These are phyloP conservation scores for Lasiosphaeriaceae sp. DNA, from an alignment of 495 filamentous ascomycete species.

Conservation along the genomic window DNA sequence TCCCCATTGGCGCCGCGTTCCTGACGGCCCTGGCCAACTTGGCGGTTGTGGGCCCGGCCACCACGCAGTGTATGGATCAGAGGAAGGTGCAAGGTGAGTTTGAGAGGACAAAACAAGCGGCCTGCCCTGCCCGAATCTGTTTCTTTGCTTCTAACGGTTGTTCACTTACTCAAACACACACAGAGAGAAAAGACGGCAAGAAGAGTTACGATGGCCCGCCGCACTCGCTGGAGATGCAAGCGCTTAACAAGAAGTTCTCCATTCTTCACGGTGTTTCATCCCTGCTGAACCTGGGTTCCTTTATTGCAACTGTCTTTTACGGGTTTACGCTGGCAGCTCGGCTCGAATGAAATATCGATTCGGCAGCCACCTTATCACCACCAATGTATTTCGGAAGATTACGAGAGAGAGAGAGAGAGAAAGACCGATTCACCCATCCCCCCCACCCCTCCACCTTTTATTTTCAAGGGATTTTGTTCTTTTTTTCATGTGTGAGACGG, in stretches of 20 bases:
- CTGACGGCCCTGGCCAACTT: conserved; percentile 63
- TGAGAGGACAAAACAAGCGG: not conserved
- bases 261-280: conserved; percentile 74
- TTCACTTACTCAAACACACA: conserved; percentile 12
- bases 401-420: too few relatives aligned
- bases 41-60: conserved; percentile 64
- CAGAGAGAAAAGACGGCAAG: conserved; percentile 67
- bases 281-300: conserved; percentile 65
- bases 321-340: conserved; percentile 63
- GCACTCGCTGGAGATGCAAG: conserved; percentile 76
- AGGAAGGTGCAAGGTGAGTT: conserved; percentile 69
- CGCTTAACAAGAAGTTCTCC: conserved; percentile 75
- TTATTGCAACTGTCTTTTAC: conserved; percentile 67
- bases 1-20: conserved; percentile 63
- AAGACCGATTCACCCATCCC: too few relatives aligned
- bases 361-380: too few relatives aligned
- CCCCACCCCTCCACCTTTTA: too few relatives aligned
- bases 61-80: conserved; percentile 66
- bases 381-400: too few relatives aligned
- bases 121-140: not conserved
- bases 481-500: too few relatives aligned
- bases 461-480: too few relatives aligned
- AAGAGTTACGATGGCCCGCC: conserved; percentile 68
- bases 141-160: not conserved
- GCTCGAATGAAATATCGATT: conserved; percentile 37